phyloP scores from a whole-genome alignment of 768 basidiomycete species.

The Trametes punicea region DNA sequence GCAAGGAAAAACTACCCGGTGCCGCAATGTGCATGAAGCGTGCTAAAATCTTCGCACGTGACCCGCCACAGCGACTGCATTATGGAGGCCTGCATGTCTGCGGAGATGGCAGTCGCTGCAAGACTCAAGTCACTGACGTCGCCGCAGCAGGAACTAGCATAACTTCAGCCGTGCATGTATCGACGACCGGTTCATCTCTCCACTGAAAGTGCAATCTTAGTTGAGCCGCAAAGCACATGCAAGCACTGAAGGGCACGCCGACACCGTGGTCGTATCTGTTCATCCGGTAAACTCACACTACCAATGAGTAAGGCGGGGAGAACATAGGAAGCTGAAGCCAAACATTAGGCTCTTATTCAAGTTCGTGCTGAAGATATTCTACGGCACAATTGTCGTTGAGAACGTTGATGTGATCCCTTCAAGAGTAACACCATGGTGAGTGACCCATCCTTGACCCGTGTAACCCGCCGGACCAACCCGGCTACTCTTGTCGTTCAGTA shows the following conservation, averaged over 20 bases:
- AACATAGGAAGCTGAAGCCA: not conserved
- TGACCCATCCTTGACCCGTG: not conserved
- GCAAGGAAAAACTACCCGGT: constrained; percentile 8
- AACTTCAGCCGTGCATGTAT: no score
- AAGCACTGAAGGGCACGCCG: constrained; percentile 33
- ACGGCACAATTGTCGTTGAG: constrained; percentile 85
- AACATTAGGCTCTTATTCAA: constrained; percentile 58
- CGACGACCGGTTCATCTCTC: no score
- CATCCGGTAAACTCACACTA: constrained; percentile 48
- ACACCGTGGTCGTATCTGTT: constrained; percentile 65
- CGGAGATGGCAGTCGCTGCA: not conserved
- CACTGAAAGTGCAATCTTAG: no score
- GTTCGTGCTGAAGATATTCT: constrained; percentile 88
- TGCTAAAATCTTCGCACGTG: constrained; percentile 8
- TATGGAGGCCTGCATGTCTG: not conserved
- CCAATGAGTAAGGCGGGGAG: not conserved
- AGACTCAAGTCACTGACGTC: no score
- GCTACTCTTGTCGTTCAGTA: constrained; percentile 40
- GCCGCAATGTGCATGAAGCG: not conserved
- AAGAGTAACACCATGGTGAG: constrained; percentile 73
- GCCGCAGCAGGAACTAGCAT: no score
- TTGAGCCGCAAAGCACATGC: no score
- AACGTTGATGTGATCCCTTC: constrained; percentile 67
- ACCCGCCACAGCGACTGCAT: not conserved
- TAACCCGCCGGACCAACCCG: no score